These are phyloP conservation scores for Climacium dendroides DNA, from an alignment of 225 moss, liverwort and hornwort species.

Conservation along the genomic window DNA sequence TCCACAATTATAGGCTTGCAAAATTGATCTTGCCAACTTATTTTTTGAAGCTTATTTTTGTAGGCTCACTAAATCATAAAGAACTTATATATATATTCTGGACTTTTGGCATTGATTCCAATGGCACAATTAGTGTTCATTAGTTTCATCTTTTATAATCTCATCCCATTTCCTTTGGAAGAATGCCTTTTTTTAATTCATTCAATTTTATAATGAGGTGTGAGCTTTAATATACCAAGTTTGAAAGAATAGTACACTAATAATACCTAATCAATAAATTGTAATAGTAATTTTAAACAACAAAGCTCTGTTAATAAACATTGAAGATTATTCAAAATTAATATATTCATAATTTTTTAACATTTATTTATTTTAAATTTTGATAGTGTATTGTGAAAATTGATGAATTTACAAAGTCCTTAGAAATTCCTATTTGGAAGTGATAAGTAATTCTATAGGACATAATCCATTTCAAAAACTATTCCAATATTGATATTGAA, in stretches of 20 bases:
- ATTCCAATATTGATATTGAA: not conserved
- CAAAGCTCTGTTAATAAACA: too few species aligned
- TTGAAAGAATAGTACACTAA: not conserved
- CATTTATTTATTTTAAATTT: not conserved
- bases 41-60: not conserved
- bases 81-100: not conserved
- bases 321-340: too few species aligned
- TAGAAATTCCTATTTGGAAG: not conserved
- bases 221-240: rapidly evolving
- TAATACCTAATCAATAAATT: too few species aligned
- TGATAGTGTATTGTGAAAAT: not conserved
- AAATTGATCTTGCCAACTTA: not conserved
- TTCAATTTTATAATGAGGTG: not conserved
- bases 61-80: not conserved
- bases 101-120: too few species aligned
- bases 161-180: not conserved
- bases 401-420: not conserved
- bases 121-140: too few species aligned
- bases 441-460: not conserved
- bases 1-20: rapidly evolving
- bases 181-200: not conserved
- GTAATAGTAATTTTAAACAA: not conserved
- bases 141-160: too few species aligned
- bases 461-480: not conserved
- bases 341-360: not conserved